Evolutionary conservation across 441 rosid species (phyloP).

Genomic region (Populus hybrid): DNA sequence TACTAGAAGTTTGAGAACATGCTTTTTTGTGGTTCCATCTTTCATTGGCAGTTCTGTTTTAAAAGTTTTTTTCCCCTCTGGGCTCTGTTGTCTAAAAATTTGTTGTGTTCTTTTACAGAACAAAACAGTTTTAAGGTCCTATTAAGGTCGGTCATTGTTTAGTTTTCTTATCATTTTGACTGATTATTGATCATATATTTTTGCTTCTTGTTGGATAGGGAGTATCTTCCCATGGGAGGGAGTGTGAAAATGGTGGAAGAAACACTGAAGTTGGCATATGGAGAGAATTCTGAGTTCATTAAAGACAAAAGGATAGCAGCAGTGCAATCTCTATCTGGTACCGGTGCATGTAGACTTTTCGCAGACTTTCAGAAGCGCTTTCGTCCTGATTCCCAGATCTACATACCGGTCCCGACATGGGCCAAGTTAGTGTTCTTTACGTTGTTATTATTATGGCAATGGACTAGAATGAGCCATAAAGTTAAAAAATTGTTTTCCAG

Average conservation of each 20-base stretch:
- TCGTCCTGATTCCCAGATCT: constrained; percentile 78
- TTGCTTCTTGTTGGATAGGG: constrained; percentile 44
- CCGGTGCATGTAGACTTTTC: constrained; percentile 93
- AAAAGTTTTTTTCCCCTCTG: not conserved
- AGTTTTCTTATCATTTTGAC: not conserved
- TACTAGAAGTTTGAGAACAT: not conserved
- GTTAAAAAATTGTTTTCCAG: constrained; percentile 4
- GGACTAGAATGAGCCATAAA: not conserved
- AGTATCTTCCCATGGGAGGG: constrained; percentile 99
- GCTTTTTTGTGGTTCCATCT: not conserved
- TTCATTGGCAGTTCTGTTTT: constrained; percentile 4
- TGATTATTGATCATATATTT: not conserved
- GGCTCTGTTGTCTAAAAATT: not conserved
- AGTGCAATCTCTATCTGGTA: constrained; percentile 86
- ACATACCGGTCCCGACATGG: constrained; percentile 95
- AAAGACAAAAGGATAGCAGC: constrained; percentile 89
- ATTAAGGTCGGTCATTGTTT: not conserved
- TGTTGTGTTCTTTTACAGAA: not conserved
- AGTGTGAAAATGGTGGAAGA: constrained; percentile 86
- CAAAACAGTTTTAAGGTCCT: not conserved
- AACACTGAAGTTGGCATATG: constrained; percentile 90
- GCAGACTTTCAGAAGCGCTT: constrained; percentile 95
- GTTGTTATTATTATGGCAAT: not conserved
- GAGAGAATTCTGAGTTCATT: constrained; percentile 71
- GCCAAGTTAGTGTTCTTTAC: constrained; percentile 58